phyloP scores from a whole-genome alignment of 768 basidiomycete genomes.

The Leccinum disarticulatum region DNA sequence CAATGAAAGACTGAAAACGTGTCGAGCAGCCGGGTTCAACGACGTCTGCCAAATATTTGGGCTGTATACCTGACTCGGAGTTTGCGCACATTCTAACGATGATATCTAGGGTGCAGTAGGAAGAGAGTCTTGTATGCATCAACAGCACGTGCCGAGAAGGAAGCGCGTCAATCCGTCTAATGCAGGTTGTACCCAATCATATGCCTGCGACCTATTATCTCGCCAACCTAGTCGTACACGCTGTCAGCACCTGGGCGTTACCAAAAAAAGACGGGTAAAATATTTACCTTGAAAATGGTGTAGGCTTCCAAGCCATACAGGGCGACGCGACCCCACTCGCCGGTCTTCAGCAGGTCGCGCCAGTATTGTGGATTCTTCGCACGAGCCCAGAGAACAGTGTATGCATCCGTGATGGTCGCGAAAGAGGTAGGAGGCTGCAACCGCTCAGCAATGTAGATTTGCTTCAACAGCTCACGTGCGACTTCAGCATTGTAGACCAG shows the following conservation, averaged over 20 bases:
- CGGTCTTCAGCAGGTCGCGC: constrained; percentile 56
- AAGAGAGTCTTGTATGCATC: not conserved
- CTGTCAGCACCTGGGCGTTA: constrained; percentile 1
- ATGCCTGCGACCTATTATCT: constrained; percentile 80
- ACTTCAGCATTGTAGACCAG: constrained; percentile 78
- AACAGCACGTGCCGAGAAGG: not conserved
- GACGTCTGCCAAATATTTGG: constrained; percentile 7
- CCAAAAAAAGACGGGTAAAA: not conserved
- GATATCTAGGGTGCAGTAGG: constrained; percentile 12
- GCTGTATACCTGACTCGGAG: not conserved
- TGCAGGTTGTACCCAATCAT: constrained; percentile 76
- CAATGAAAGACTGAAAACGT: not conserved
- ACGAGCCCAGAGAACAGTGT: constrained; percentile 63
- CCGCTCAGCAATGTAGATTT: constrained; percentile 68
- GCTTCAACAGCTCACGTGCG: constrained; percentile 70
- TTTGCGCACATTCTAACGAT: constrained; percentile 6
- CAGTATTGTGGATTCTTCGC: constrained; percentile 59
- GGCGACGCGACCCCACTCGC: constrained; percentile 66
- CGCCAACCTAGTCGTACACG: constrained; percentile 60
- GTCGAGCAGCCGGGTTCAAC: not conserved
- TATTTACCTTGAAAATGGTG: constrained; percentile 78
- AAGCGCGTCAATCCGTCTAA: constrained; percentile 30
- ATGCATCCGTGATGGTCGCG: constrained; percentile 53
- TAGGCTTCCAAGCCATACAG: constrained; percentile 86
- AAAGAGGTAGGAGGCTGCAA: constrained; percentile 61